phyloP scores from a whole-genome alignment of 352 stramenopile genomes.

The Pythium monospermum region DNA sequence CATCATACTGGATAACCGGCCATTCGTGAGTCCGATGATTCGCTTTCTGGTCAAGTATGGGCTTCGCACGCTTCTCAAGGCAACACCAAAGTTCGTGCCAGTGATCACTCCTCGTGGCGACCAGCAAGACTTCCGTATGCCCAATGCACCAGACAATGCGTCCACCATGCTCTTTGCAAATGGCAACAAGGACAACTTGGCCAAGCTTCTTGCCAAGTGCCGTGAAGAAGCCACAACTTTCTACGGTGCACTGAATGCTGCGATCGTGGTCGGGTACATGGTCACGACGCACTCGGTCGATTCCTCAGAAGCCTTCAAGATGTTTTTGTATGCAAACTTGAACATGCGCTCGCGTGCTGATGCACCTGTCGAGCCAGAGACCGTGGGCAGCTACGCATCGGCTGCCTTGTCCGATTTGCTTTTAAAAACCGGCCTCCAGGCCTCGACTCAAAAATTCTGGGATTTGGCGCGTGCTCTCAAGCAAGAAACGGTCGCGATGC shows the following conservation, averaged over 20 bases:
- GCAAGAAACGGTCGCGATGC: conserved; percentile 14
- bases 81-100: conserved; percentile 14
- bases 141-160: conserved; percentile 18
- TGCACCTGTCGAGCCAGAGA: conserved; percentile 23
- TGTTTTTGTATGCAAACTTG: conserved; percentile 30
- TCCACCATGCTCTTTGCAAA: conserved; percentile 33
- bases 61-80: neutral
- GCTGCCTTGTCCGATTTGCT: too few relatives aligned
- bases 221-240: conserved; percentile 34
- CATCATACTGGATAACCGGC: neutral
- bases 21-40: neutral
- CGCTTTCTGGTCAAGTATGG: neutral
- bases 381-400: too few relatives aligned
- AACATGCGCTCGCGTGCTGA: conserved; percentile 44
- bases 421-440: too few relatives aligned
- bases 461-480: conserved; percentile 35
- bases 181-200: conserved; percentile 29
- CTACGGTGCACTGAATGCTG: conserved; percentile 28
- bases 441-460: conserved; percentile 33
- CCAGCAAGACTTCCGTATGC: conserved; percentile 30
- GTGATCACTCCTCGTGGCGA: conserved; percentile 19
- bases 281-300: conserved; percentile 2
- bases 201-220: conserved; percentile 29
- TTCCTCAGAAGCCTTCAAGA: conserved; percentile 32
- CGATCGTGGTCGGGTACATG: conserved; percentile 28